Base-by-base conservation (phyloP, 2,329 filamentous ascomycete genomes). In the Epicoccum nigrum region DNA sequence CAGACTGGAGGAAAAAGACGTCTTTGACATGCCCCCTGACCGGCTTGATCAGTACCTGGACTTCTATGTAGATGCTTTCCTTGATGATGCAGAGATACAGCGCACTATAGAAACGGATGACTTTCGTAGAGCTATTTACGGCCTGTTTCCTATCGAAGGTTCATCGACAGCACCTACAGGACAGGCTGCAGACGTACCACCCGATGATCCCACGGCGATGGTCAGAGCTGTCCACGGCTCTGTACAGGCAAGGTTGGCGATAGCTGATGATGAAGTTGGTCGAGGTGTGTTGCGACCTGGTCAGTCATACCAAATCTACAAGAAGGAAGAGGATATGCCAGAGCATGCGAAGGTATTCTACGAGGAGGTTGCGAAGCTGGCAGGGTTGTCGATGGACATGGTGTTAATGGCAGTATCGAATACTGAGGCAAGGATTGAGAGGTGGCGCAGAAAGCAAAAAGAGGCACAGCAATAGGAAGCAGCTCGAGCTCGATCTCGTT, bases 1-100 rank as follows among this genome's bases (percentile, higher is more conserved):
- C 79, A 84, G 65, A 72, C 69, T 88, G 17, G 81, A 78, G 5
- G 86, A 89, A 47, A 74, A 76, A 4, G 82, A 90, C 59, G 81
- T 90, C 7, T 79, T 86, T 32, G 69, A 75, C 1, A 86, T 92
- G 83, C 78, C 75, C 2, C 74, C 79, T 4, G 74, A 79, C 17
- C 81, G 88, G 56, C 75, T 93, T 30, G 88, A 92, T 63, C 82
- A 88, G 52, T 93, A 92, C 64, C 79, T 95, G 72, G 84, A 90
- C 70, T 94, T 88, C 86, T 92, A 89, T 67, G 85, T 60, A 65
- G 79, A 80, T 50, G 87, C 81, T 35, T 89, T 85, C 78, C 71
- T 84, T 37, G 76, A 79, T 55, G 77, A 81, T 48, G 70, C 73
- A 43, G 62, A 72, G 13, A 62, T 70, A 11, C 68, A 72, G 25